Evolutionary conservation across 306 rosid genomes (phyloP).

Genomic region (Lathyrus aphaca): DNA sequence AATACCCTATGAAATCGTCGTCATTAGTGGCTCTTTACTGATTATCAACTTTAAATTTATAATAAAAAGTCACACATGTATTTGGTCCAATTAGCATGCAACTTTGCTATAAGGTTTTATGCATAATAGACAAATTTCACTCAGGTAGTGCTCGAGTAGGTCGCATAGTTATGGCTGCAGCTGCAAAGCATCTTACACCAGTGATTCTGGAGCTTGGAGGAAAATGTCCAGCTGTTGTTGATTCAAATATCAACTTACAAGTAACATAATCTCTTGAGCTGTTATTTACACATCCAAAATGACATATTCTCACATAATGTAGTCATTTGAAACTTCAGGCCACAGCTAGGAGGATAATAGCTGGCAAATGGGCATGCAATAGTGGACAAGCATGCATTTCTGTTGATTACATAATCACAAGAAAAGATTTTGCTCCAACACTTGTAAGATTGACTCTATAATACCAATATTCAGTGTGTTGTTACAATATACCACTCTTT

Average conservation of each 20-base stretch:
- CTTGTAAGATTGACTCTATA: conserved; percentile 54
- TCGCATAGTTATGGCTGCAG: conserved; percentile 92
- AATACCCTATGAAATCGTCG: not conserved
- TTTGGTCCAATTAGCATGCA: conserved; percentile 15
- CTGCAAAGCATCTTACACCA: conserved; percentile 89
- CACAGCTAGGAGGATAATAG: conserved; percentile 70
- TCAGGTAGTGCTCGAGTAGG: conserved; percentile 87
- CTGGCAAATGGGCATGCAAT: conserved; percentile 83
- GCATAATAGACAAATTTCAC: conserved; percentile 24
- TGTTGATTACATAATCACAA: conserved; percentile 78
- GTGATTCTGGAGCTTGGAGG: conserved; percentile 86
- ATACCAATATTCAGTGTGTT: conserved; percentile 5
- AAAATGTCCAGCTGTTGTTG: conserved; percentile 86
- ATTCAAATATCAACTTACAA: conserved; percentile 70
- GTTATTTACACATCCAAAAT: not conserved
- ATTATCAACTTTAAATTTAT: conserved; percentile 8
- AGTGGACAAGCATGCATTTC: conserved; percentile 85
- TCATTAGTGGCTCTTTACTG: not conserved
- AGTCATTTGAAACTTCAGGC: conserved; percentile 52
- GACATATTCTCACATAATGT: not conserved
- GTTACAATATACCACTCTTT: conserved; percentile 17
- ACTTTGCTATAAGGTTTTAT: conserved; percentile 24
- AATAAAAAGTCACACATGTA: not conserved
- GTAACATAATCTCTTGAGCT: conserved; percentile 42
- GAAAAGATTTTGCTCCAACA: conserved; percentile 68